These are phyloP conservation scores for Tephrocybe sp. DNA, from an alignment of 768 basidiomycete genomes.

Conservation along the genomic window DNA sequence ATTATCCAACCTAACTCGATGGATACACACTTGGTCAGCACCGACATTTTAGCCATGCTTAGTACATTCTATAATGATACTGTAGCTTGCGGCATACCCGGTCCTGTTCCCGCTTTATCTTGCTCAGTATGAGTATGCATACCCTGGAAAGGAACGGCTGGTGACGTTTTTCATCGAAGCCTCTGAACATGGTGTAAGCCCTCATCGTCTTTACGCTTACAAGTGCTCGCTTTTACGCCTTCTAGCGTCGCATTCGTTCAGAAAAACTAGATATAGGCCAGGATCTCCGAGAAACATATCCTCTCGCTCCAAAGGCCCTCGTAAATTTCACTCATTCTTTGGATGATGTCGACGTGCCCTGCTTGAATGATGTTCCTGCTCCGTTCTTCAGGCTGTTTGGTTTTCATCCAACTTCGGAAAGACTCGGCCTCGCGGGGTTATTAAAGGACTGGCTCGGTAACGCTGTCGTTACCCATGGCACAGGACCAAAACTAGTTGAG, in stretches of 20 bases:
- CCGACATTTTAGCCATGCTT: background rate
- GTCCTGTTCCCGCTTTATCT: conserved; percentile 67
- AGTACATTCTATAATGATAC: background rate
- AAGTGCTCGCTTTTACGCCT: background rate
- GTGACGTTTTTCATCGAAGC: conserved; percentile 34
- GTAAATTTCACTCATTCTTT: conserved; percentile 4
- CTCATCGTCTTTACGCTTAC: background rate
- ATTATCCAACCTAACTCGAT: conserved; percentile 44
- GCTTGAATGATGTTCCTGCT: conserved; percentile 2
- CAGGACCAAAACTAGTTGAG: conserved; percentile 19
- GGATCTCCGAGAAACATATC: conserved; percentile 8
- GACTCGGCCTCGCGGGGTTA: background rate
- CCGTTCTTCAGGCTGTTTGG: conserved; percentile 11
- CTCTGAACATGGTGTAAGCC: conserved; percentile 26
- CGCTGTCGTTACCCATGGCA: conserved; percentile 10
- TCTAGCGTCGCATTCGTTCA: conserved; percentile 22
- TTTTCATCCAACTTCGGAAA: conserved; percentile 5
- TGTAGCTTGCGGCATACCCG: conserved; percentile 59
- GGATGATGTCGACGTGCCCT: conserved; percentile 5
- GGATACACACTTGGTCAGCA: conserved; percentile 44
- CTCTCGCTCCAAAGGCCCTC: conserved; percentile 6
- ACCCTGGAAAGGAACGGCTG: conserved; percentile 10
- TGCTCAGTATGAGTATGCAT: conserved; percentile 41
- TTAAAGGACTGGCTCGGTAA: conserved; percentile 12
- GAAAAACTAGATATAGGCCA: conserved; percentile 10